phyloP scores from a whole-genome alignment of 768 basidiomycete species.

The button mushroom (Agaricus bisporus) region DNA sequence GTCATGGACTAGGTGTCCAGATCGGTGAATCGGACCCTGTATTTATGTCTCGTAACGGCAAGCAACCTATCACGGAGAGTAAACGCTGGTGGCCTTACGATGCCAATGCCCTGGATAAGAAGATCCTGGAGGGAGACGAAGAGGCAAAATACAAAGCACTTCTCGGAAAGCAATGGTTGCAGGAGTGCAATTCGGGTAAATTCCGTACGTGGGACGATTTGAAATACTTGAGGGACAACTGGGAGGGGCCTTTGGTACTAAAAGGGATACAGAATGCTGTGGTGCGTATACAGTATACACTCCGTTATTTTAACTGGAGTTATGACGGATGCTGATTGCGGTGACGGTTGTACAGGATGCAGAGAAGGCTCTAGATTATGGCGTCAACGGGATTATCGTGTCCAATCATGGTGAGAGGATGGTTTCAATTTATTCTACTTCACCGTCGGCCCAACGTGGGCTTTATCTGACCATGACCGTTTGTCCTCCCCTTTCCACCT shows the following conservation, averaged over 20 bases:
- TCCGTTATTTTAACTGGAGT: not conserved
- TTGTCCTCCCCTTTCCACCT: not conserved
- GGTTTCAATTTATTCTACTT: not conserved
- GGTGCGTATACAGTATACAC: constrained; percentile 26
- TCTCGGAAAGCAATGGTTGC: constrained; percentile 59
- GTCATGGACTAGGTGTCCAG: constrained; percentile 58
- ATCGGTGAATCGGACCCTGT: constrained; percentile 70
- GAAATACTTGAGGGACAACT: constrained; percentile 59
- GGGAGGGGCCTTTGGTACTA: constrained; percentile 72
- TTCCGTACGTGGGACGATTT: constrained; percentile 71
- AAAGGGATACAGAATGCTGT: constrained; percentile 71
- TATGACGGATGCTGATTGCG: not conserved
- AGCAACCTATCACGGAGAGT: constrained; percentile 33
- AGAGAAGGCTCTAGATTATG: constrained; percentile 55
- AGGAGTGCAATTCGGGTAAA: constrained; percentile 44
- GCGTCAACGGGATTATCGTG: constrained; percentile 70
- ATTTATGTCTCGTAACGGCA: constrained; percentile 58
- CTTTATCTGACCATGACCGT: not conserved
- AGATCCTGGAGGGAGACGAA: constrained; percentile 40
- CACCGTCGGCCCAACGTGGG: not conserved
- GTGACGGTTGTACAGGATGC: constrained; percentile 43
- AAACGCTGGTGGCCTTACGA: constrained; percentile 56
- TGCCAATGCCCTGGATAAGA: constrained; percentile 36
- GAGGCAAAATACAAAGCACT: constrained; percentile 29
- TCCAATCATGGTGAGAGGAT: constrained; percentile 65